These are phyloP conservation scores for Plasmodium sp. DNA, from an alignment of 169 alveolate genomes.

Conservation along the genomic window DNA sequence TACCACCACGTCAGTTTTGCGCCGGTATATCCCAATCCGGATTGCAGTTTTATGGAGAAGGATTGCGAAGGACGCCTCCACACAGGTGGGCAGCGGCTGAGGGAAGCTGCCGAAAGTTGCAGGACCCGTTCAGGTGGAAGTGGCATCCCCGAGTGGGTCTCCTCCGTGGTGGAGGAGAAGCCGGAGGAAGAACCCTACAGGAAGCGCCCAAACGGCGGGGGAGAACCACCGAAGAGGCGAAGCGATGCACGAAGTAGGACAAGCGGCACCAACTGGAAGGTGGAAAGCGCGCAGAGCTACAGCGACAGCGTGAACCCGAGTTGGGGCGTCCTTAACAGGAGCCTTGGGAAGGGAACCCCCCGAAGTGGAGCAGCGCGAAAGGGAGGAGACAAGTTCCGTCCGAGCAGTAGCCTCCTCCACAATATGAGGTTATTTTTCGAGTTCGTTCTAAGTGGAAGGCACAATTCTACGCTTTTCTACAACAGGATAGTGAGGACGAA, in stretches of 20 bases:
- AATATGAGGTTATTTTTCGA: conserved; percentile 30
- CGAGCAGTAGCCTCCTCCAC: background rate
- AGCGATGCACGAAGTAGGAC: background rate
- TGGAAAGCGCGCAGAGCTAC: background rate
- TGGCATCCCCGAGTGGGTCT: background rate
- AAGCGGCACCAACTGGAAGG: background rate
- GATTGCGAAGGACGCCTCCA: background rate
- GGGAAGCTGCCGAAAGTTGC: background rate
- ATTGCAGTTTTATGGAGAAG: background rate
- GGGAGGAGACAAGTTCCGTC: background rate
- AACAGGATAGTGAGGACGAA: conserved; percentile 1
- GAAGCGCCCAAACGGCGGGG: background rate
- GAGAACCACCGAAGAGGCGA: background rate
- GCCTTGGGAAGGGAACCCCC: background rate
- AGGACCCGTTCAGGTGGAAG: background rate
- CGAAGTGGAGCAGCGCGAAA: background rate
- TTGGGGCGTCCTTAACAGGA: background rate
- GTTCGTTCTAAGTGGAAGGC: conserved; percentile 1
- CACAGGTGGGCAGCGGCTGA: background rate
- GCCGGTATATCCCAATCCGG: background rate
- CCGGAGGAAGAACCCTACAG: background rate
- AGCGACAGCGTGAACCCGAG: conserved; percentile 12
- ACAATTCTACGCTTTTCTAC: background rate
- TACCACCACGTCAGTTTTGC: background rate
- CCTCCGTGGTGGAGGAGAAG: background rate